Evolutionary conservation across 306 rosid species (phyloP).

Genomic region (Pyrus pyrifolia): DNA sequence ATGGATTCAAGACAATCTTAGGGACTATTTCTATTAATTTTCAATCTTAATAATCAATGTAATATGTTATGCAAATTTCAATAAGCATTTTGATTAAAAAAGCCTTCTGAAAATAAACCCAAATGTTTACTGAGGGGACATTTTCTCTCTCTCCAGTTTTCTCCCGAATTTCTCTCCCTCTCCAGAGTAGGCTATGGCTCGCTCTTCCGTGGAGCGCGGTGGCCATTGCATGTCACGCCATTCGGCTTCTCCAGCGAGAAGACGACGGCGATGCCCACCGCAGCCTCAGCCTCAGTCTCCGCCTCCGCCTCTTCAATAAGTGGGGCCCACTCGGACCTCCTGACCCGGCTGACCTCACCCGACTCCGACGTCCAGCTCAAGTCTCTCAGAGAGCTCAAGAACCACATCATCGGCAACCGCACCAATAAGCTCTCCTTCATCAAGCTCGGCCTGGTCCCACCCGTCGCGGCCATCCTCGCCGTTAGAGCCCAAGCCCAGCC

Average conservation of each 20-base stretch:
- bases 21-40: no score
- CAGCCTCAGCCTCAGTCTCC: constrained; percentile 15
- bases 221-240: constrained; percentile 39
- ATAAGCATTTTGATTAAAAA: no score
- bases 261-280: constrained; percentile 45
- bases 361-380: constrained; percentile 61
- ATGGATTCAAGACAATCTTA: no score
- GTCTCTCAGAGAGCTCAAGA: constrained; percentile 83
- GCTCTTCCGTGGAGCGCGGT: constrained; percentile 6
- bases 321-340: constrained; percentile 46
- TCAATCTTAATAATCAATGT: no score
- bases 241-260: constrained; percentile 10
- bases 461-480: constrained; percentile 54
- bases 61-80: no score
- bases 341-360: constrained; percentile 53
- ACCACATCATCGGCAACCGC: constrained; percentile 92
- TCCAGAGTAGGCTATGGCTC: neutral
- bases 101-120: neutral
- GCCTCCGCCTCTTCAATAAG: constrained; percentile 16
- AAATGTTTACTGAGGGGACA: neutral
- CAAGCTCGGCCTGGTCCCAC: constrained; percentile 77
- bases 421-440: constrained; percentile 80
- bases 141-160: neutral
- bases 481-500: constrained; percentile 19
- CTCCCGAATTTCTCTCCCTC: neutral